Percentiles rank a stretch among this genome's conserved stretches.
phyloP scores from a whole-genome alignment of 768 basidiomycete species.

The Panellus pusillus region DNA sequence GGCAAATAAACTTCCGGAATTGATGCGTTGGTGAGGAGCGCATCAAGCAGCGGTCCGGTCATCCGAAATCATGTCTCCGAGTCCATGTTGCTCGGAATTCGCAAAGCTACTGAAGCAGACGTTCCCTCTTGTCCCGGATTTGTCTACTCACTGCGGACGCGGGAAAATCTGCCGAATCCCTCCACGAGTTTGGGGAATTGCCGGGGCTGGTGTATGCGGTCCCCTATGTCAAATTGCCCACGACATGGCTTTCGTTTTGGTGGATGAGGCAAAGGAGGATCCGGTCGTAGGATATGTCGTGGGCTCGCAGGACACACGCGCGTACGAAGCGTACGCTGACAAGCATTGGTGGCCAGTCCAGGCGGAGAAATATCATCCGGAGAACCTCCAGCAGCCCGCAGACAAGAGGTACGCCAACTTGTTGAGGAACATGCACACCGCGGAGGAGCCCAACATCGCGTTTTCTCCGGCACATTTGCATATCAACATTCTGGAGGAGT shows the following conservation, averaged over 20 bases:
- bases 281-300: slow-evolving; percentile 70
- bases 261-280: slow-evolving; percentile 43
- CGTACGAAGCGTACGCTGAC: slow-evolving; percentile 55
- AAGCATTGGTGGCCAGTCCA: slow-evolving; percentile 69
- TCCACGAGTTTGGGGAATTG: slow-evolving; percentile 63
- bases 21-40: too few species aligned
- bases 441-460: slow-evolving; percentile 53
- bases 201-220: slow-evolving; percentile 73
- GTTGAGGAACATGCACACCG: slow-evolving; percentile 41
- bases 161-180: slow-evolving; percentile 60
- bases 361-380: slow-evolving; percentile 51
- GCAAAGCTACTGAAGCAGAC: slow-evolving; percentile 56
- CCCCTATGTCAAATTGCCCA: slow-evolving; percentile 70
- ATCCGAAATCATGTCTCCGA: background rate
- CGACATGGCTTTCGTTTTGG: slow-evolving; percentile 77
- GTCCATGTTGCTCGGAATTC: slow-evolving; percentile 51
- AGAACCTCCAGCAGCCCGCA: slow-evolving; percentile 26
- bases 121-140: slow-evolving; percentile 62
- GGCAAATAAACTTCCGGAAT: too few species aligned
- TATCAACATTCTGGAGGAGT: slow-evolving; percentile 65
- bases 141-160: slow-evolving; percentile 76
- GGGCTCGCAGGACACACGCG: slow-evolving; percentile 65
- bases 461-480: slow-evolving; percentile 78
- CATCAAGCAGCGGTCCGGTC: too few species aligned
- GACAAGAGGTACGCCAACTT: slow-evolving; percentile 48